Conservation (phyloP, 140 eudicot genomes). For the Cichorium intybus region DNA sequence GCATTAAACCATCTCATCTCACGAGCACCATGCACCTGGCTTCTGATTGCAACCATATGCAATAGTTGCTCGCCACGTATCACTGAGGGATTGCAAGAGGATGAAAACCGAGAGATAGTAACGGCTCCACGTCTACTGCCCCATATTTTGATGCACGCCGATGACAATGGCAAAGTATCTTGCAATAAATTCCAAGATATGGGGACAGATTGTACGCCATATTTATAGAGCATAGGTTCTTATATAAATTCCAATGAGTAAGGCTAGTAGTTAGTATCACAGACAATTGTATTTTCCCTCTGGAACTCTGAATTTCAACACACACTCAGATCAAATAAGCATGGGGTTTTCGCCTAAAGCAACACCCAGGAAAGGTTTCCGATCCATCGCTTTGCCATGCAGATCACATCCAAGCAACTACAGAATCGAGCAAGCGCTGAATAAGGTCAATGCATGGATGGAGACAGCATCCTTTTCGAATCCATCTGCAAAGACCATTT, state of each 20-base stretch:
- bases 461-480: neutral
- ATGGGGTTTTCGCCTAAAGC: slow-evolving; percentile 2
- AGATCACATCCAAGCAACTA: slow-evolving; percentile 12
- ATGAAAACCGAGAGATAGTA: neutral
- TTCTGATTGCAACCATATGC: neutral
- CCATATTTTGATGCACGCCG: neutral
- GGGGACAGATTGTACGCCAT: neutral
- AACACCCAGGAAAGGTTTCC: neutral
- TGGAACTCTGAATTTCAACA: neutral
- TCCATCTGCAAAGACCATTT: slow-evolving; percentile 19
- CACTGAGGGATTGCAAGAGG: neutral
- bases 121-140: slow-evolving; percentile 5
- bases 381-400: slow-evolving; percentile 13
- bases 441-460: slow-evolving; percentile 11
- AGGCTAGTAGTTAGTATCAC: slow-evolving; percentile 4
- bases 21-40: neutral
- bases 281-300: neutral
- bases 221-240: neutral
- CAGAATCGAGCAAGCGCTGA: neutral
- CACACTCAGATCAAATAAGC: neutral
- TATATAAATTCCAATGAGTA: neutral
- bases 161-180: neutral
- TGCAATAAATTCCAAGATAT: neutral
- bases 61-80: slow-evolving; percentile 10
- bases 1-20: neutral